Evolutionary conservation across 2,329 filamentous ascomycete species (phyloP), one percentile per base, ranked within the genome.

Genomic region (Aspergillus vadensis): DNA sequence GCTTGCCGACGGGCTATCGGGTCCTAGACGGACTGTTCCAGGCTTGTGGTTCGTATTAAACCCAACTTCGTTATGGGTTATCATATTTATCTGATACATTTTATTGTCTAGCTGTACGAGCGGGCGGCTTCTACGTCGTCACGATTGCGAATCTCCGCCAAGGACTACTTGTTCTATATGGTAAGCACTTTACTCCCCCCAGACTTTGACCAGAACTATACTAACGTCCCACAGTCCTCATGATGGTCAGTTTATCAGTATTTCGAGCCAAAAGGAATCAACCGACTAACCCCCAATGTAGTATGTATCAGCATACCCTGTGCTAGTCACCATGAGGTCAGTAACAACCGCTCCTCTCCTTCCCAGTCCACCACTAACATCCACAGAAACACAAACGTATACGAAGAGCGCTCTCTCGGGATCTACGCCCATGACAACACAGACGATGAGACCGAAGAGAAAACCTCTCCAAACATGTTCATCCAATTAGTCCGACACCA

Each of bases 361-460:
- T 8, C n/a, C n/a, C 9, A 17, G 27, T 12, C 15, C 41, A 15
- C n/a, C 5, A 10, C 63, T 65, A 49, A 64, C 44, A 44, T 9
- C 19, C 4, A 8, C 4, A 83, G 88, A 27, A 86, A 88, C 70
- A 88, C 87, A 41, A 91, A 91, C 68, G 85, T 89, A 30, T 91
- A 91, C 69, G 88, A 91, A 70, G 88, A 91, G 68, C 81, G 86
- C 6, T 87, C 85, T 0, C 77, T 91, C 1, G 87, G 87, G 0
- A 74, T 76, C 25, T 76, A 74, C 58, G 72, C 74, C 39, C 68
- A 75, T 10, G 75, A 79, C 48, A 61, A 70, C 43, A 52, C 59
- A 5, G 51, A 61, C 19, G 63, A 67, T 12, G 64, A 65, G 6
- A 62, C 63, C 21, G 59, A 65, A 17, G 63, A 61, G 10, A 67